Conservation (phyloP, 2,329 filamentous ascomycete genomes). For the Fusarium paranaense region DNA sequence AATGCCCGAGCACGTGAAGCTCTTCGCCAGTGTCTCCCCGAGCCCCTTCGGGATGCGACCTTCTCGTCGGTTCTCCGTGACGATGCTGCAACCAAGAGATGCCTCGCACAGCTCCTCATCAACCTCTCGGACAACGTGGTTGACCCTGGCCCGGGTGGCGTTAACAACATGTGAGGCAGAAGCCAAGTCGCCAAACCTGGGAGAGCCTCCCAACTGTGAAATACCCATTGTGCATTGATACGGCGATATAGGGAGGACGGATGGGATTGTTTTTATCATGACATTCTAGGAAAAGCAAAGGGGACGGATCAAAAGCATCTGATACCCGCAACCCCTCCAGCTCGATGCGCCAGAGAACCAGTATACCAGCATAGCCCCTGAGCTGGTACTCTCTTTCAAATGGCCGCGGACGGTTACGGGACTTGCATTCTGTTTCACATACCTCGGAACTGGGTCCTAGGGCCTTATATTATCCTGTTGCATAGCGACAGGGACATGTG, state of each 20-base stretch:
- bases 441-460: conserved; percentile 34
- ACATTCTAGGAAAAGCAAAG: conserved; percentile 47
- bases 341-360: conserved; percentile 31
- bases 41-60: conserved; percentile 97
- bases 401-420: conserved; percentile 39
- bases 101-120: conserved; percentile 95
- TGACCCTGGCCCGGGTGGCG: conserved; percentile 54
- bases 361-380: conserved; percentile 25
- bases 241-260: conserved; percentile 44
- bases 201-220: conserved; percentile 41
- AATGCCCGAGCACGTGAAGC: conserved; percentile 96
- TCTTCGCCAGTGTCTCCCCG: conserved; percentile 93
- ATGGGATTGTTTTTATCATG: conserved; percentile 45
- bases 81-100: conserved; percentile 96
- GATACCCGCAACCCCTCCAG: conserved; percentile 47
- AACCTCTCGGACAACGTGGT: conserved; percentile 92
- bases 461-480: conserved; percentile 22
- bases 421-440: conserved; percentile 44
- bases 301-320: conserved; percentile 47
- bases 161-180: conserved; percentile 50
- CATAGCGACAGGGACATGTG: conserved; percentile 21
- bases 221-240: conserved; percentile 45
- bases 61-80: conserved; percentile 97
- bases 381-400: conserved; percentile 20
- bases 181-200: conserved; percentile 17